Conservation (phyloP, 768 basidiomycete species). For the Sporobolomyces pararoseus region DNA sequence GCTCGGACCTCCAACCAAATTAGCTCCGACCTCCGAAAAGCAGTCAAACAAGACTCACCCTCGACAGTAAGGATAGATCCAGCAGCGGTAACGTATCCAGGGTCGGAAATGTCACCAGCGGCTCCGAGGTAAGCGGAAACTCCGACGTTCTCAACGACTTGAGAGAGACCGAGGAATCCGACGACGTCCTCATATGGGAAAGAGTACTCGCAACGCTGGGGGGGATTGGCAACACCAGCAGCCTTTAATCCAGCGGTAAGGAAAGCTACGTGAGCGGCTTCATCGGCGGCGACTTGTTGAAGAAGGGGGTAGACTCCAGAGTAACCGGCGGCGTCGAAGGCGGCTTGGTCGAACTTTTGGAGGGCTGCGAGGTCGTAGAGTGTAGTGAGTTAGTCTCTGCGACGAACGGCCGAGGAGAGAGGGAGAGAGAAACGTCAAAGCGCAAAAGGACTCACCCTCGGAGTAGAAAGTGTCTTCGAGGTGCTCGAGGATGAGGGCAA, state of each 20-base stretch:
- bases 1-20: too few relatives aligned
- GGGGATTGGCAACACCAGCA: constrained; percentile 51
- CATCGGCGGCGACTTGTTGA: constrained; percentile 51
- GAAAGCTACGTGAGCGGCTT: constrained; percentile 58
- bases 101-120: constrained; percentile 14
- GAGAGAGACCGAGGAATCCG: constrained; percentile 57
- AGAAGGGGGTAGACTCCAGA: constrained; percentile 46
- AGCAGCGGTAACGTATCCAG: constrained; percentile 56
- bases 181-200: constrained; percentile 54
- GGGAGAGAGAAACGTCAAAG: neutral
- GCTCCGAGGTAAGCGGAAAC: constrained; percentile 54
- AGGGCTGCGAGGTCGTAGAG: constrained; percentile 43
- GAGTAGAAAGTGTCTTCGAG: constrained; percentile 29
- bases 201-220: constrained; percentile 58
- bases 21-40: too few relatives aligned
- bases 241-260: constrained; percentile 55
- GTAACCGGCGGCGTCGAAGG: constrained; percentile 52
- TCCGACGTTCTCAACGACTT: constrained; percentile 58
- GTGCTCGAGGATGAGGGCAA: constrained; percentile 42
- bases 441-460: neutral
- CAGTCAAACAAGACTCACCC: too few relatives aligned
- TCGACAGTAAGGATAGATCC: constrained; percentile 63
- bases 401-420: too few relatives aligned
- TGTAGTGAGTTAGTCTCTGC: neutral
- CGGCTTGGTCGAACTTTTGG: constrained; percentile 54